Evolutionary conservation across 1,284 basidiomycete species (phyloP), one percentile per base, ranked within the genome.

Genomic region (Pseudozyma thailandica): DNA sequence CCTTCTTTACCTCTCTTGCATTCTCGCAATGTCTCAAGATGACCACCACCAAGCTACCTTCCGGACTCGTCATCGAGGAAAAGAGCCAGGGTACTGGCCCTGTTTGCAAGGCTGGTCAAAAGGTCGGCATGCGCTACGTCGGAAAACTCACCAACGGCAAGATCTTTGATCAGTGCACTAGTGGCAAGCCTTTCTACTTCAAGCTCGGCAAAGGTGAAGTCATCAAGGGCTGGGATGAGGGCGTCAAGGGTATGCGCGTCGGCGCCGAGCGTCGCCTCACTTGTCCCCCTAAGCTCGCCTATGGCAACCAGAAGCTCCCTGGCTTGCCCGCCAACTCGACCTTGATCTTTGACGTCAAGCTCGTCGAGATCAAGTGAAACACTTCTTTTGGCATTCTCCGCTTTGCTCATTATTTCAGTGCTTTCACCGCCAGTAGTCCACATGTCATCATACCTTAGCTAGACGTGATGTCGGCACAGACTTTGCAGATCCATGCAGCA

Each of bases 171-270:
- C 86, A 89, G 81, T 96, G 96, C 85, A 90, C 88, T 65, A 90
- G 89, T 82, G 94, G 94, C 75, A 90, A 89, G 82, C 92, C 93
- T 9, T 96, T 97, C 86, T 85, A 86, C 45, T 97, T 97, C 87
- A 88, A 86, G 47, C 87, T 98, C 30, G 95, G 94, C 54, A 86
- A 87, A 63, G 92, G 92, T 41, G 91, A 96, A 82, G 94, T 97
- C 51, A 95, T 97, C 84, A 91, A 91, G 86, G 74, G 78, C 33
- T 96, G 93, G 94, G 94, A 96, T 78, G 86, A 92, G 77, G 94
- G 94, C 52, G 87, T 98, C 60, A 89, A 86, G 55, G 95, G 94
- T 47, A 96, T 98, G 93, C 89, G 90, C 75, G 89, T 91, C 46
- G 94, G 92, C 51, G 92, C 93, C 37, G 94, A 97, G 85, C 89